Evolutionary conservation across 768 basidiomycete species (phyloP).

Genomic region (Tubosaeta brunneosetosa): DNA sequence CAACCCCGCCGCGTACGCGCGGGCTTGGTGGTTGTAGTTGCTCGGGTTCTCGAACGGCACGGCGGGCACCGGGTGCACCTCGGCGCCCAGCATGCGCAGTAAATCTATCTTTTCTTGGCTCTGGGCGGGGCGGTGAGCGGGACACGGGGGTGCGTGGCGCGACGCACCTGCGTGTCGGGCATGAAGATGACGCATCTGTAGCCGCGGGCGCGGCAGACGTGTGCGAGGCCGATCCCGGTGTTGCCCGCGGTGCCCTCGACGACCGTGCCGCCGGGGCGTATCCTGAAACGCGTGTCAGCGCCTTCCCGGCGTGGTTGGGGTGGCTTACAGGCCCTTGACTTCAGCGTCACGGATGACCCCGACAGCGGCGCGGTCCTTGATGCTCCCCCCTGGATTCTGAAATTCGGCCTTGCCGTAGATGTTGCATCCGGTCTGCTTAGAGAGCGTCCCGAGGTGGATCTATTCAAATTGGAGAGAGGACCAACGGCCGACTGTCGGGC

Average conservation of each 20-base stretch:
- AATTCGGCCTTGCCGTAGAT: slow-evolving; percentile 98
- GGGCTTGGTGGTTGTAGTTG: slow-evolving; percentile 98
- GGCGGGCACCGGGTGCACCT: slow-evolving; percentile 93
- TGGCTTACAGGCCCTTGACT: slow-evolving; percentile 64
- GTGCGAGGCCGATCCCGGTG: slow-evolving; percentile 93
- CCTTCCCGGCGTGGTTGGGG: slow-evolving; percentile 8
- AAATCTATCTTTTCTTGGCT: slow-evolving; percentile 99
- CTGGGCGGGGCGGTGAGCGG: slow-evolving; percentile 34
- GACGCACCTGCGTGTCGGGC: slow-evolving; percentile 84
- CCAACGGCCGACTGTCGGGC: slow-evolving; percentile 15
- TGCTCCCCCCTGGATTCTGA: slow-evolving; percentile 96
- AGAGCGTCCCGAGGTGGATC: slow-evolving; percentile 81
- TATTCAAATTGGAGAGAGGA: slow-evolving; percentile 27
- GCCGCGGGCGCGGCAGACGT: slow-evolving; percentile 87
- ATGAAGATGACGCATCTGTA: slow-evolving; percentile 99
- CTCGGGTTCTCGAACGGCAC: slow-evolving; percentile 92
- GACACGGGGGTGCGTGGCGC: background rate
- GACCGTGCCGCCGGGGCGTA: slow-evolving; percentile 91
- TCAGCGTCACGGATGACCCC: slow-evolving; percentile 87
- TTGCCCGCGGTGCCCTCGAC: slow-evolving; percentile 99
- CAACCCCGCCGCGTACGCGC: slow-evolving; percentile 70
- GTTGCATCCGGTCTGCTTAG: slow-evolving; percentile 74
- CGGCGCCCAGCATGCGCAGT: slow-evolving; percentile 94
- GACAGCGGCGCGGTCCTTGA: slow-evolving; percentile 95
- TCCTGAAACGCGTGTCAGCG: slow-evolving; percentile 34